Conservation (phyloP, 768 basidiomycete genomes). For the Lentinula guzmanii region DNA sequence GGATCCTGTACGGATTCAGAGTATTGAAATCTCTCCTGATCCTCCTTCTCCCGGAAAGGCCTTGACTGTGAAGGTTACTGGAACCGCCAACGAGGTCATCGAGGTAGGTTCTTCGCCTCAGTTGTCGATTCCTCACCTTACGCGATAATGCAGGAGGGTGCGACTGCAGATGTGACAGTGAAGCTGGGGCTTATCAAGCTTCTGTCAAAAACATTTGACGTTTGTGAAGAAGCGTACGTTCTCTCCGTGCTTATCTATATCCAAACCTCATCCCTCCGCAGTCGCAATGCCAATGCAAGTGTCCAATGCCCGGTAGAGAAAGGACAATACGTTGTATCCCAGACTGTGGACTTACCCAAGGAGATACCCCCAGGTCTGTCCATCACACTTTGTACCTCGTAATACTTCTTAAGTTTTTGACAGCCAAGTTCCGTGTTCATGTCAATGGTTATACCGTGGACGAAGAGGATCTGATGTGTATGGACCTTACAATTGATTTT, state of each 20-base stretch:
- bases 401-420: conserved; percentile 2
- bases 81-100: conserved; percentile 49
- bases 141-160: conserved; percentile 61
- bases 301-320: conserved; percentile 80
- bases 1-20: conserved; percentile 57
- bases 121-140: not conserved
- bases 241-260: not conserved
- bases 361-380: conserved; percentile 80
- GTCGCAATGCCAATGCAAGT: conserved; percentile 66
- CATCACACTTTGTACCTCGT: not conserved
- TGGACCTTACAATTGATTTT: conserved; percentile 78
- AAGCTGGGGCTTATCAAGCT: conserved; percentile 93
- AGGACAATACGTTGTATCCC: conserved; percentile 66
- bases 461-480: conserved; percentile 74
- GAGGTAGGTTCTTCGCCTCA: conserved; percentile 42
- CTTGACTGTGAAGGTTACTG: conserved; percentile 80
- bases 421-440: conserved; percentile 80
- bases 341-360: conserved; percentile 82
- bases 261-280: conserved; percentile 21
- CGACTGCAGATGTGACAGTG: conserved; percentile 83
- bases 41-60: conserved; percentile 86
- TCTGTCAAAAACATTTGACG: conserved; percentile 75
- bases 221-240: conserved; percentile 92
- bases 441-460: conserved; percentile 65
- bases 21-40: conserved; percentile 75